phyloP scores from a whole-genome alignment of 768 basidiomycete species.

The Mycena capillaripes region DNA sequence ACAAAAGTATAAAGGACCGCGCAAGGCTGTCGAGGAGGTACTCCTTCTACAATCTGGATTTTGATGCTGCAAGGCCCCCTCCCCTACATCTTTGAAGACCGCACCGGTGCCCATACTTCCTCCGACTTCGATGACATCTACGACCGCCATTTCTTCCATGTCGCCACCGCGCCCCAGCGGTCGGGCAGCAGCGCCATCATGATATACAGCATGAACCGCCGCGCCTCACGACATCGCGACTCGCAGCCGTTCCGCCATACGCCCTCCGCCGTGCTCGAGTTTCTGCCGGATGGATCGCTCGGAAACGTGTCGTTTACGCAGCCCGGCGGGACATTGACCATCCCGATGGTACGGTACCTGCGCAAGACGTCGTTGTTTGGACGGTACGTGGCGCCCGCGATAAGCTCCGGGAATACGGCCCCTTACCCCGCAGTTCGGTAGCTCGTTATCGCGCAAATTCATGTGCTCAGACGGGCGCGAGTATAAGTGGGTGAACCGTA shows the following conservation, averaged over 20 bases:
- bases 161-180: slow-evolving; percentile 63
- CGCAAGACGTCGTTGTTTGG: slow-evolving; percentile 75
- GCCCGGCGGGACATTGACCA: slow-evolving; percentile 52
- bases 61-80: slow-evolving; percentile 45
- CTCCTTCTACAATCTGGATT: slow-evolving; percentile 26
- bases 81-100: slow-evolving; percentile 77
- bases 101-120: slow-evolving; percentile 65
- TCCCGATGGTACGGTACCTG: slow-evolving; percentile 77
- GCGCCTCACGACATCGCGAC: slow-evolving; percentile 72
- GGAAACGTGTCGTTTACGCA: slow-evolving; percentile 71
- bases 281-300: slow-evolving; percentile 67
- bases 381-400: slow-evolving; percentile 59
- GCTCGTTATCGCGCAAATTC: slow-evolving; percentile 80
- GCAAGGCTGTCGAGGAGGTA: not conserved
- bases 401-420: slow-evolving; percentile 15
- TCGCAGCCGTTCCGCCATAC: slow-evolving; percentile 64
- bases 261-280: slow-evolving; percentile 73
- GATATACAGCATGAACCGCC: slow-evolving; percentile 77
- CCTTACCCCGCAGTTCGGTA: slow-evolving; percentile 43
- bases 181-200: slow-evolving; percentile 54
- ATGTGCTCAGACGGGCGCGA: slow-evolving; percentile 76
- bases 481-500: slow-evolving; percentile 76
- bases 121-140: slow-evolving; percentile 86
- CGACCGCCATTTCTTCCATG: slow-evolving; percentile 79
- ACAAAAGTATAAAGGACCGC: slow-evolving; percentile 30